These are phyloP conservation scores for Physcomitrellopsis africana DNA, from an alignment of 225 moss, liverwort and hornwort genomes.

Conservation along the genomic window DNA sequence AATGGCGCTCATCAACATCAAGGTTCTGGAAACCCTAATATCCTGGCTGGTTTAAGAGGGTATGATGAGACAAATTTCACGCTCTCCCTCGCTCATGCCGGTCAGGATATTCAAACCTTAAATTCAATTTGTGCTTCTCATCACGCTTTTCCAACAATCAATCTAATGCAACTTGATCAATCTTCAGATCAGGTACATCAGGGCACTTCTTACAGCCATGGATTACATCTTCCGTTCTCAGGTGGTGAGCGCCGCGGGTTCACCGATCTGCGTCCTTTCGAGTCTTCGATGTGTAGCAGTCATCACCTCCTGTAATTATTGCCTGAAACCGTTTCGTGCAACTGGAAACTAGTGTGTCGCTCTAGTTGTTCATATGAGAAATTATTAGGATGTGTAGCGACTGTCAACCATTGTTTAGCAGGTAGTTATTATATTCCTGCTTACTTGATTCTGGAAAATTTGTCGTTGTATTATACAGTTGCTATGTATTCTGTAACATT, in stretches of 20 bases:
- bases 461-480: not conserved
- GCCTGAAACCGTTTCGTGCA: not conserved
- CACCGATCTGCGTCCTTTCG: slow-evolving; percentile 37
- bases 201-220: slow-evolving; percentile 24
- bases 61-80: slow-evolving; percentile 39
- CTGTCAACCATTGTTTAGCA: slow-evolving; percentile 12
- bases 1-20: slow-evolving; percentile 30
- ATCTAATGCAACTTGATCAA: slow-evolving; percentile 39
- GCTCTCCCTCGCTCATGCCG: slow-evolving; percentile 29
- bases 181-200: not conserved
- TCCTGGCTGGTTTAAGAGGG: slow-evolving; percentile 40
- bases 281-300: slow-evolving; percentile 36
- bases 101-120: slow-evolving; percentile 25
- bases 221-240: slow-evolving; percentile 36
- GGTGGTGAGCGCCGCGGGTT: slow-evolving; percentile 40
- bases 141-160: slow-evolving; percentile 15
- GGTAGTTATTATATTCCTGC: not conserved
- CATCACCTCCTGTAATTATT: slow-evolving; percentile 35
- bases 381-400: slow-evolving; percentile 19
- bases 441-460: not conserved
- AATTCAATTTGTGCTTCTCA: slow-evolving; percentile 11
- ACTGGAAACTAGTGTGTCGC: not conserved
- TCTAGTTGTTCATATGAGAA: slow-evolving; percentile 1
- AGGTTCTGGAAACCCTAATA: slow-evolving; percentile 21
- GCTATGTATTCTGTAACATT: slow-evolving; percentile 12